Percentiles rank a stretch among this genome's conserved stretches.
These are phyloP conservation scores for Leishmania major DNA, from an alignment of 208 protist genomes.

Conservation along the genomic window DNA sequence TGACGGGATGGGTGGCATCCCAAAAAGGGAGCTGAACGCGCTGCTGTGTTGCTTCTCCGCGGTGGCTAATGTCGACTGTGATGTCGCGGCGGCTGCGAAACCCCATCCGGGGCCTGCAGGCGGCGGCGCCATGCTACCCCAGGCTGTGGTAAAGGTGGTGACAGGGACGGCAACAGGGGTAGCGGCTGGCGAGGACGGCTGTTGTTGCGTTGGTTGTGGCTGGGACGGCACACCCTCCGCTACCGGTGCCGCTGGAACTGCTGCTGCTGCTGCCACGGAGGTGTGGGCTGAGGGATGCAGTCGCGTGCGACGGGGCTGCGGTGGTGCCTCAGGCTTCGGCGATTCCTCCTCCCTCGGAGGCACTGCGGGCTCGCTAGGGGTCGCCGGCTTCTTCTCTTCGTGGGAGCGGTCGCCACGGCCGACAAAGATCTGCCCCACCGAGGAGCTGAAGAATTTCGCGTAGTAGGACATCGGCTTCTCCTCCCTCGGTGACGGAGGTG, in stretches of 20 bases:
- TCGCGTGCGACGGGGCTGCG: slow-evolving; percentile 42
- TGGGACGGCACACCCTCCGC: neutral
- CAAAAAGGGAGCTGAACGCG: slow-evolving; percentile 38
- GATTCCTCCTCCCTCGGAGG: slow-evolving; percentile 7
- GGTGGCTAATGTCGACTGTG: neutral
- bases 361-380: neutral
- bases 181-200: slow-evolving; percentile 1
- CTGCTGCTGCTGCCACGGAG: slow-evolving; percentile 5
- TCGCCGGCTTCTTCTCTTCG: slow-evolving; percentile 10
- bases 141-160: slow-evolving; percentile 30
- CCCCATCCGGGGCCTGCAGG: slow-evolving; percentile 6
- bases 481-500: slow-evolving; percentile 4
- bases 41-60: slow-evolving; percentile 24
- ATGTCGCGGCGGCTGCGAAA: slow-evolving; percentile 5
- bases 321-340: neutral
- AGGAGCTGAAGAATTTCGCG: slow-evolving; percentile 68
- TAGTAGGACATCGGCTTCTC: slow-evolving; percentile 56
- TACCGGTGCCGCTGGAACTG: slow-evolving; percentile 8
- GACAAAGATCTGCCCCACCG: slow-evolving; percentile 50
- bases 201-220: slow-evolving; percentile 7
- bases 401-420: slow-evolving; percentile 24
- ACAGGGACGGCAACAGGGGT: slow-evolving; percentile 19
- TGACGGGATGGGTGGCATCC: neutral
- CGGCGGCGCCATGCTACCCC: slow-evolving; percentile 5
- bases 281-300: slow-evolving; percentile 25